Evolutionary conservation across 176 grass and related monocot species (phyloP), one percentile per base, ranked within the genome.

Genomic region (Carex pumila): DNA sequence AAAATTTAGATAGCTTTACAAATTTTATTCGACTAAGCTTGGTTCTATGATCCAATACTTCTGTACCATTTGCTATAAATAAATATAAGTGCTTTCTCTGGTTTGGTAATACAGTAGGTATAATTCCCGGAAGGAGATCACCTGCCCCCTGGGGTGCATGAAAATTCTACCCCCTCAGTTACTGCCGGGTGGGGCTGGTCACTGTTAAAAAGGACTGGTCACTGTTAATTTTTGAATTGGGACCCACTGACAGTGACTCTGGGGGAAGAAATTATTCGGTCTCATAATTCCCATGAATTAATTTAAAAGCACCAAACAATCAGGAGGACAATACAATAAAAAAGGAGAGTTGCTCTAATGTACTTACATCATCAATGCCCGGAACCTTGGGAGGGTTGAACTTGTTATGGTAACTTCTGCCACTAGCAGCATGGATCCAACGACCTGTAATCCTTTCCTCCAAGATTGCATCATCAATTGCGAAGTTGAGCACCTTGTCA

Each of bases 401-500:
- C 84, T 98, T 98, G 12, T 89, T 86, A 86, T 98, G 95, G 81
- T 98, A 98, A 62, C 91, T 95, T 87, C 95, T 90, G 22, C 95
- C 95, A 83, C 92, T 98, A 12, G 92, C 17, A 53, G 83, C 79
- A 80, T 98, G 95, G 71, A 98, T 95, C 95, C 95, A 95, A n/a
- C 95, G 92, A 19, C 95, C 92, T 81, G 92, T 98, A 77, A 98
- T 98, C 84, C 95, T 89, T 50, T 98, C 95, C 85, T 98, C 95
- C 83, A 98, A 81, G 80, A 98, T 89, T 45, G 58, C 82, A 90
- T 98, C 95, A 79, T 95, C 92, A 57, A 98, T 98, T 62, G 91
- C 95, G 36, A 95, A 98, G 61, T 98, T 98, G 15, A 98, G 71
- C 60, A 98, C 92, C 74, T 95, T 98, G 82, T 95, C 92, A 87